phyloP scores from a whole-genome alignment of 495 filamentous ascomycete species.

The Talaromyces trachyspermus region DNA sequence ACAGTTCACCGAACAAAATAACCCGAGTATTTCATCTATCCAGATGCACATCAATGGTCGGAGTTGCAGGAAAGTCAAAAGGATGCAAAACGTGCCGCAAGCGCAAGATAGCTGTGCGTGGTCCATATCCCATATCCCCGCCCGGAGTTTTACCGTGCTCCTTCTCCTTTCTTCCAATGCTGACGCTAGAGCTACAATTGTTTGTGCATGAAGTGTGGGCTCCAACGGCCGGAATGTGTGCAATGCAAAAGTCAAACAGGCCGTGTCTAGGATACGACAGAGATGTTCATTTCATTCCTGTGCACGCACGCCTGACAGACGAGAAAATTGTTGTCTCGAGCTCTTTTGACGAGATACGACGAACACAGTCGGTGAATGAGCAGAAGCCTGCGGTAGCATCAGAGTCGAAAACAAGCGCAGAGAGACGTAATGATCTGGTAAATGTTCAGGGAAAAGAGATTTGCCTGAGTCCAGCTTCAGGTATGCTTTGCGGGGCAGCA shows the following conservation, averaged over 20 bases:
- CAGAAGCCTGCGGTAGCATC: too few species aligned
- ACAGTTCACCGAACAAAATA: too few species aligned
- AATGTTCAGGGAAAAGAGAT: too few species aligned
- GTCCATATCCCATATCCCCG: neutral
- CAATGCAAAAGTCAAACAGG: constrained; percentile 29
- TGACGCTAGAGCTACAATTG: too few species aligned
- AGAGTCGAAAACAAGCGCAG: neutral
- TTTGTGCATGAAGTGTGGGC: constrained; percentile 22
- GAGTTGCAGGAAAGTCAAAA: constrained; percentile 38
- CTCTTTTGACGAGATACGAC: neutral
- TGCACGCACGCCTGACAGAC: constrained; percentile 11
- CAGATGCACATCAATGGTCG: constrained; percentile 27
- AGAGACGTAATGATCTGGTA: too few species aligned
- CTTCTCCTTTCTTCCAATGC: neutral
- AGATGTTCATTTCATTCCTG: constrained; percentile 26
- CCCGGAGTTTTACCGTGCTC: neutral
- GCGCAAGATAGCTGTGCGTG: constrained; percentile 31
- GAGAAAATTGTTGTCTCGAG: constrained; percentile 7
- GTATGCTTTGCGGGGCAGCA: neutral
- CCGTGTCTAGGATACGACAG: constrained; percentile 30
- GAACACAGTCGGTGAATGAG: neutral
- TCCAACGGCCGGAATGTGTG: constrained; percentile 25
- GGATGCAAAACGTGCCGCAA: constrained; percentile 39
- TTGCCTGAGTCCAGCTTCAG: neutral
- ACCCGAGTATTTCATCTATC: too few species aligned